Percentiles rank a stretch among this genome's conserved stretches.
Conservation (phyloP, 2,329 filamentous ascomycete genomes). For the Trichoderma sp. region DNA sequence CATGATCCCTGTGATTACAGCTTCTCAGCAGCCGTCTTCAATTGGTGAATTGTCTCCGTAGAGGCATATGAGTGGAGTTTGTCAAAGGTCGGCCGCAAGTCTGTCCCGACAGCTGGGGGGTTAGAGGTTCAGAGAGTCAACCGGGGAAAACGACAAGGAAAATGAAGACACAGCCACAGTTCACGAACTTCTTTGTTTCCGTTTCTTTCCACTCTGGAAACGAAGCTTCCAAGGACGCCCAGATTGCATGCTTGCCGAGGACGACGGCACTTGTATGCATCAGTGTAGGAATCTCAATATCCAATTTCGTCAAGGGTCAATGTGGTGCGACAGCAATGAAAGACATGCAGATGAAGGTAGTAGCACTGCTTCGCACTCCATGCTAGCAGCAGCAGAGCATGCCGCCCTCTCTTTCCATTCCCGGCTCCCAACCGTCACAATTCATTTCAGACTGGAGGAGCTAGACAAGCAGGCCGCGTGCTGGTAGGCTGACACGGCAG, state of each 20-base stretch:
- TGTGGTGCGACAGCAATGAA: constrained; percentile 23
- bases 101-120: constrained; percentile 20
- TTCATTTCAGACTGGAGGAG: constrained; percentile 4
- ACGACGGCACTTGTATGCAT: neutral
- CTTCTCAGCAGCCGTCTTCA: neutral
- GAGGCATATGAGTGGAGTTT: constrained; percentile 18
- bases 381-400: neutral
- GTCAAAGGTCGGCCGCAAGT: constrained; percentile 24
- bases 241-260: neutral
- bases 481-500: constrained; percentile 14
- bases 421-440: neutral
- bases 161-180: constrained; percentile 14
- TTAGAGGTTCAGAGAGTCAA: constrained; percentile 13
- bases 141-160: neutral
- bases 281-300: neutral
- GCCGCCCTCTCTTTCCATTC: constrained; percentile 6
- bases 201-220: constrained; percentile 8
- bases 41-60: constrained; percentile 26
- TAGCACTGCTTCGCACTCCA: neutral
- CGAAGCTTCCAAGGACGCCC: neutral
- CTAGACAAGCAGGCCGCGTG: constrained; percentile 12
- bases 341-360: neutral
- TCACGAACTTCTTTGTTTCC: constrained; percentile 17
- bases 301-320: constrained; percentile 13
- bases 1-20: constrained; percentile 15